Conservation (phyloP, 331 rosid genomes). For the Phaseolus coccineus region DNA sequence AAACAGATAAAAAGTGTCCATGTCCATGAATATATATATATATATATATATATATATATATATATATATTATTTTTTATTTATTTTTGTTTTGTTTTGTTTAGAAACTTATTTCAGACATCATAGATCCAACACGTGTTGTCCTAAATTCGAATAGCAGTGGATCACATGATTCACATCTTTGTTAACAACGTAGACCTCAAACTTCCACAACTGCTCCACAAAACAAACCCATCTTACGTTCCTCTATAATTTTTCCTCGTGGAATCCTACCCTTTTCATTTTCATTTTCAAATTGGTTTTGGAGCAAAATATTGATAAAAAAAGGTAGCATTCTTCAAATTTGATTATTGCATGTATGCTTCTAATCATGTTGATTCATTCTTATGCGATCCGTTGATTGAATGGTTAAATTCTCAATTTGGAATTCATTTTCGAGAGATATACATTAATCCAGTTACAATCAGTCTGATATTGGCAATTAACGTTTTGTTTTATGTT, state of each 20-base stretch:
- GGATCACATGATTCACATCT: constrained; percentile 23
- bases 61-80: too few relatives aligned
- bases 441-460: background rate
- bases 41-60: too few relatives aligned
- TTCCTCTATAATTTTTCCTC: background rate
- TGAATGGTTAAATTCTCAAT: constrained; percentile 26
- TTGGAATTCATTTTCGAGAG: constrained; percentile 1
- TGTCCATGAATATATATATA: too few relatives aligned
- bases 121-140: constrained; percentile 15
- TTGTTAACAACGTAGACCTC: constrained; percentile 28
- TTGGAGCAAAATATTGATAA: background rate
- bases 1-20: too few relatives aligned
- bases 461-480: background rate
- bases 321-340: constrained; percentile 38
- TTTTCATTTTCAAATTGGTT: background rate
- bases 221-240: background rate
- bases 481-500: constrained; percentile 8
- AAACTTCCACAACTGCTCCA: constrained; percentile 39
- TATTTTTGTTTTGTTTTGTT: background rate
- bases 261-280: background rate
- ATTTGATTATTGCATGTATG: constrained; percentile 2
- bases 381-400: constrained; percentile 9
- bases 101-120: too few relatives aligned
- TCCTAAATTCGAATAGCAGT: background rate
- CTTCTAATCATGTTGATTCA: background rate